Evolutionary conservation across 805 yeast genomes (phyloP).

Genomic region (Citeromyces matritensis): DNA sequence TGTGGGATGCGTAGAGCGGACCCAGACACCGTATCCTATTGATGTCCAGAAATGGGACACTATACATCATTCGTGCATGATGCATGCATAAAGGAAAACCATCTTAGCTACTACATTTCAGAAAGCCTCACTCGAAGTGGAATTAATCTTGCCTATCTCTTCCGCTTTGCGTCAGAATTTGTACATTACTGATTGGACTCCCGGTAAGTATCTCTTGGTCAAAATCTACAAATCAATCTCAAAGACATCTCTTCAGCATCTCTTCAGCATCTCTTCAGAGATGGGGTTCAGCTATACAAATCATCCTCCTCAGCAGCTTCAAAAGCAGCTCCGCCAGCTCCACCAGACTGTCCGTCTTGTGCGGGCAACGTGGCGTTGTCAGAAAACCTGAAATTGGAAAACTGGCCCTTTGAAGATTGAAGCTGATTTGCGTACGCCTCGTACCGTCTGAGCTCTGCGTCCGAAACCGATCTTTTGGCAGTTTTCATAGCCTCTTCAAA

Average conservation of each 20-base stretch:
- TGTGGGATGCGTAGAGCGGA: no score
- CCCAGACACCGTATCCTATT: no score
- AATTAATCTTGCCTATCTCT: no score
- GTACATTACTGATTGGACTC: no score
- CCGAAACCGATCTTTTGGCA: slow-evolving; percentile 93
- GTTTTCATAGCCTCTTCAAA: slow-evolving; percentile 99
- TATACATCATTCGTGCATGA: no score
- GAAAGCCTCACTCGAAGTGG: no score
- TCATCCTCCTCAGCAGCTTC: slow-evolving; percentile 33
- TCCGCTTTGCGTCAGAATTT: no score
- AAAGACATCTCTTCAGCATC: background rate
- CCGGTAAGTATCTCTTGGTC: background rate
- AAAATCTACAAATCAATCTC: background rate
- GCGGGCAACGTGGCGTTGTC: slow-evolving; percentile 21
- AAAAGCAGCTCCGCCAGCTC: slow-evolving; percentile 24
- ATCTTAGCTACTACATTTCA: no score
- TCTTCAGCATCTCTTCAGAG: background rate
- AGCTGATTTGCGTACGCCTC: slow-evolving; percentile 97
- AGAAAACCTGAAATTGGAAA: slow-evolving; percentile 77
- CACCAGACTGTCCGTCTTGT: slow-evolving; percentile 12
- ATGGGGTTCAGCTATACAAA: slow-evolving; percentile 16
- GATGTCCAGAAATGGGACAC: no score
- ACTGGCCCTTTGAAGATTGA: slow-evolving; percentile 92
- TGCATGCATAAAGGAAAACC: no score
- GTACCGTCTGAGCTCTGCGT: slow-evolving; percentile 94